Evolutionary conservation across 2,329 filamentous ascomycete genomes (phyloP).

Genomic region (Bimuria novae-zelandiae): DNA sequence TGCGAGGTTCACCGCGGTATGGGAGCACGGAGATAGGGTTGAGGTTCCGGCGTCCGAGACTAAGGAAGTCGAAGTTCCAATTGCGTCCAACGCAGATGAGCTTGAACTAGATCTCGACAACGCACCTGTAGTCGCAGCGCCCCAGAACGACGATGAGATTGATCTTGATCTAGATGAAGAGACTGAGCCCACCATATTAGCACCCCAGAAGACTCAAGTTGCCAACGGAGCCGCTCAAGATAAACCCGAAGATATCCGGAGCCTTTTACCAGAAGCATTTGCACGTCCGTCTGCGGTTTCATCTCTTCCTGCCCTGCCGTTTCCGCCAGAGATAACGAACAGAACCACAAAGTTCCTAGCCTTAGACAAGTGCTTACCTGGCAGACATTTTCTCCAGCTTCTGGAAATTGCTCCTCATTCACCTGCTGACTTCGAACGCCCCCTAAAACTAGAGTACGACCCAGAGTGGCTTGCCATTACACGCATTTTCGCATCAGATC

Average conservation of each 20-base stretch:
- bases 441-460: conserved; percentile 76
- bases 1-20: conserved; percentile 75
- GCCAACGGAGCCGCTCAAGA: conserved; percentile 18
- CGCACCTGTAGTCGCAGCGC: conserved; percentile 36
- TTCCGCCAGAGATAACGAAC: conserved; percentile 76
- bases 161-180: conserved; percentile 50
- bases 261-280: conserved; percentile 78
- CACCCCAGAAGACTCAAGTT: neutral
- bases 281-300: conserved; percentile 35
- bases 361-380: conserved; percentile 85
- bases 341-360: conserved; percentile 81
- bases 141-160: conserved; percentile 31
- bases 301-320: conserved; percentile 51
- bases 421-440: conserved; percentile 43
- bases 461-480: conserved; percentile 95
- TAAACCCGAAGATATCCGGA: conserved; percentile 68
- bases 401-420: conserved; percentile 53
- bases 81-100: conserved; percentile 60
- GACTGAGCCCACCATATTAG: conserved; percentile 17
- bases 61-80: neutral
- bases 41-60: conserved; percentile 22
- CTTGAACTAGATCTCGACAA: conserved; percentile 64
- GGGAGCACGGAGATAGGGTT: conserved; percentile 53
- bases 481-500: conserved; percentile 71
- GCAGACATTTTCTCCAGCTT: conserved; percentile 81